Conservation (phyloP, 352 stramenopile species). For the Phytophthora hybrid region DNA sequence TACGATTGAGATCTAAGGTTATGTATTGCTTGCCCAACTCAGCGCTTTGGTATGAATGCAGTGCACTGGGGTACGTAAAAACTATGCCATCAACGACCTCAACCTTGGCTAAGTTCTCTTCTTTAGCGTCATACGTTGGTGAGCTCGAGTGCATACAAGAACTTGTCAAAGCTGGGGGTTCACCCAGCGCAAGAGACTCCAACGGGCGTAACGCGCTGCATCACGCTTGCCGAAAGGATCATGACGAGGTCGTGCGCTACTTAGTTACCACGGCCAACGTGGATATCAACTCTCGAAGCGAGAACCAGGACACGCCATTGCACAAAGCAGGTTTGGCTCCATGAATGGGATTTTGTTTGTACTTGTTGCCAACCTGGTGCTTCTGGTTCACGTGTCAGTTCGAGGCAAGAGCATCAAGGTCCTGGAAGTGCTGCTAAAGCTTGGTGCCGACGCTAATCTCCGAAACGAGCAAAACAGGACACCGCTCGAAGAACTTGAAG, state of each 20-base stretch:
- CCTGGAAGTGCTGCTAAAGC: conserved; percentile 67
- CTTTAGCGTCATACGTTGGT: conserved; percentile 64
- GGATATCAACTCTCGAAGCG: conserved; percentile 65
- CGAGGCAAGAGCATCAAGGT: conserved; percentile 63
- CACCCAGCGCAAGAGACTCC: conserved; percentile 42
- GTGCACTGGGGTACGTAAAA: conserved; percentile 71
- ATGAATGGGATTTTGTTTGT: background rate
- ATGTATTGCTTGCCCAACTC: background rate
- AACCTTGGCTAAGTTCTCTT: background rate
- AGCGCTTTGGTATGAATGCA: conserved; percentile 86
- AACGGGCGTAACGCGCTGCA: conserved; percentile 80
- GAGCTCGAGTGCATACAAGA: conserved; percentile 63
- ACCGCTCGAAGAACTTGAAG: conserved; percentile 69
- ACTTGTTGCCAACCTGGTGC: background rate
- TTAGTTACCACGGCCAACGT: conserved; percentile 57
- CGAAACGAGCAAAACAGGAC: conserved; percentile 82
- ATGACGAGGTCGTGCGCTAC: conserved; percentile 67
- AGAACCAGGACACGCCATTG: conserved; percentile 79
- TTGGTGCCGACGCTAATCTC: conserved; percentile 62
- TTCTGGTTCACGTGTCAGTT: conserved; percentile 23
- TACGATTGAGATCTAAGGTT: background rate
- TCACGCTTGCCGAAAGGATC: conserved; percentile 80
- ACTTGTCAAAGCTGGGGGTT: conserved; percentile 62
- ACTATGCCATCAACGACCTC: too few relatives aligned
- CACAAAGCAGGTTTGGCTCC: conserved; percentile 75